Percentiles rank a stretch among this genome's conserved stretches.
Conservation (phyloP, 768 basidiomycete genomes). For the Pisolithus marmoratus region DNA sequence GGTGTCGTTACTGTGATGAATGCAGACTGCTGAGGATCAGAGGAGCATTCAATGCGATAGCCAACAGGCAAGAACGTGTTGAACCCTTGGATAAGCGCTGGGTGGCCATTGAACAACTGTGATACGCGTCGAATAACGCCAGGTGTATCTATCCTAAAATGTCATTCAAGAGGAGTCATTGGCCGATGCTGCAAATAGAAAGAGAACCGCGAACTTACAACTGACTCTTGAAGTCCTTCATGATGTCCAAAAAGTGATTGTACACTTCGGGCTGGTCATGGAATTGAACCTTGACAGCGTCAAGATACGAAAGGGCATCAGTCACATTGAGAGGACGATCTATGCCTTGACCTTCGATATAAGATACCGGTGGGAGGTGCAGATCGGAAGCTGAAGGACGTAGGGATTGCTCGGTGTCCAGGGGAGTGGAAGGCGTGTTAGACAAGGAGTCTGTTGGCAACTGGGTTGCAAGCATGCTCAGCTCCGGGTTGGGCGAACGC, state of each 20-base stretch:
- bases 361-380: conserved; percentile 19
- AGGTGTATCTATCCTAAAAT: conserved; percentile 86
- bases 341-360: conserved; percentile 18
- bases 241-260: conserved; percentile 60
- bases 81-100: conserved; percentile 91
- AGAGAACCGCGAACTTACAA: conserved; percentile 29
- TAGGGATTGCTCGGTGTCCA: conserved; percentile 8
- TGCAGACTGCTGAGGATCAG: conserved; percentile 55
- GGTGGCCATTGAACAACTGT: conserved; percentile 86
- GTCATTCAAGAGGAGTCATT: neutral
- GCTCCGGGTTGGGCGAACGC: conserved; percentile 9
- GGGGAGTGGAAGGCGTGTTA: conserved; percentile 8
- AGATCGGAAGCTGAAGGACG: conserved; percentile 5
- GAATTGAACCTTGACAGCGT: conserved; percentile 60
- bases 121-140: conserved; percentile 96
- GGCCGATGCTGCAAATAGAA: conserved; percentile 1
- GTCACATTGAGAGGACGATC: conserved; percentile 53
- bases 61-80: conserved; percentile 95
- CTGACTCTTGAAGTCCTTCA: conserved; percentile 75
- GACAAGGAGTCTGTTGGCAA: neutral
- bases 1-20: conserved; percentile 78
- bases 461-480: conserved; percentile 4
- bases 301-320: conserved; percentile 58
- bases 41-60: conserved; percentile 83
- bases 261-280: conserved; percentile 56